Base-by-base conservation (phyloP, 2,329 filamentous ascomycete species). In the Colletotrichum gloeosporioides region DNA sequence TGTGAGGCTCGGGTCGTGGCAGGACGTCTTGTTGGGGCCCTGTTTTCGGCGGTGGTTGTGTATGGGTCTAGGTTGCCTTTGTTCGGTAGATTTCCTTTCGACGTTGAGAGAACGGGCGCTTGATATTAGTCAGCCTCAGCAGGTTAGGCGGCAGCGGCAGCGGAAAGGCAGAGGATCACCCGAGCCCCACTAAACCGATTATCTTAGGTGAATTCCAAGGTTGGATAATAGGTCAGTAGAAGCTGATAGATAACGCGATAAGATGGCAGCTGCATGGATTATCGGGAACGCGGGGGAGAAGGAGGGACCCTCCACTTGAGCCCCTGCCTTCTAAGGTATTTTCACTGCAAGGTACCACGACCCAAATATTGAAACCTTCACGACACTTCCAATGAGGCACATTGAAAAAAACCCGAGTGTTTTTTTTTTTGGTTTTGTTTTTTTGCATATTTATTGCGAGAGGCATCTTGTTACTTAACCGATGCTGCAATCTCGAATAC, bases 41-140 rank as follows among this genome's bases (percentile, higher is more conserved):
- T 71, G 79, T 79, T 80, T 78, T 78, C 78, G 79, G 61, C 77
- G 79, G 76, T 80, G 83, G 82, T 79, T 84, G 80, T 85, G 84
- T 83, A 85, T 78, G 82, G 83, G 83, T 80, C 80, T 84, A 82
- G 82, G 83, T 85, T 85, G 81, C 77, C 79, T 80, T 79, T 77
- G 80, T 80, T 71, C 69, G 78, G 79, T 81, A 79, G 80, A 82
- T 80, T 82, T 82, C 78, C 77, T 79, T 79, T 78, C 70, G 72
- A 78, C 77, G 63, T 79, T 72, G 59, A 75, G 77, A 80, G 79
- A 78, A 16, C 13, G 18, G 55, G 66, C 61, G 62, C 31, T n/a
- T 9, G 63, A 13, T n/a, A 78, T 78, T 78, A 78, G 77, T 78
- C 76, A 78, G 75, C 75, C 13, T 49, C 44, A 49, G 44, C n/a